Percentiles rank a stretch among this genome's conserved stretches.
phyloP scores from a whole-genome alignment of 306 rosid genomes.

The Urtica urens region DNA sequence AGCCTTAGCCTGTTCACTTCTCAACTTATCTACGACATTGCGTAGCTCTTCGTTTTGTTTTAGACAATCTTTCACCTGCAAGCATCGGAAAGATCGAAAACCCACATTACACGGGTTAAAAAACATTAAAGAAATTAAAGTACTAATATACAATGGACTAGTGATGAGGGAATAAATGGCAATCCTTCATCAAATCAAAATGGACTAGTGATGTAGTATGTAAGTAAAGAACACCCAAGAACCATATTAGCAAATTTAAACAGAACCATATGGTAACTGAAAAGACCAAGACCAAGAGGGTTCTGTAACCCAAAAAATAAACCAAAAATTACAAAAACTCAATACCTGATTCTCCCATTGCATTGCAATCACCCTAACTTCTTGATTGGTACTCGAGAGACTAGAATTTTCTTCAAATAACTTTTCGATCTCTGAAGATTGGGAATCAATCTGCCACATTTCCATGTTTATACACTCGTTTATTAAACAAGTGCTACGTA shows the following conservation, averaged over 20 bases:
- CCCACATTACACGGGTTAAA: not conserved
- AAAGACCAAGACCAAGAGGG: not conserved
- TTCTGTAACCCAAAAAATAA: not conserved
- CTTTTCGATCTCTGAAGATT: constrained; percentile 78
- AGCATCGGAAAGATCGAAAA: constrained; percentile 13
- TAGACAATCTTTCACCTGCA: constrained; percentile 81
- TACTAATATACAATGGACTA: not conserved
- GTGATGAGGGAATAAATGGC: too few relatives aligned
- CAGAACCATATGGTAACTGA: not conserved
- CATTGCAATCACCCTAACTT: constrained; percentile 36
- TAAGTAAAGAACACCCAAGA: not conserved
- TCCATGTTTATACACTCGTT: not conserved
- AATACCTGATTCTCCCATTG: constrained; percentile 88
- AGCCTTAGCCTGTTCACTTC: constrained; percentile 52
- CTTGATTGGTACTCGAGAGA: constrained; percentile 57
- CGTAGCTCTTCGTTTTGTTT: constrained; percentile 90
- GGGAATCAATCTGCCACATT: constrained; percentile 68
- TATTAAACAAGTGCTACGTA: not conserved
- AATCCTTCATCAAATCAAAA: too few relatives aligned
- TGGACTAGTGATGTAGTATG: too few relatives aligned
- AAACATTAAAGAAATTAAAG: not conserved
- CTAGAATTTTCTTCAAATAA: constrained; percentile 85
- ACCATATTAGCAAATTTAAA: too few relatives aligned
- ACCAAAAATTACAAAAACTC: not conserved
- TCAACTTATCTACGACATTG: constrained; percentile 45